These are phyloP conservation scores for Penicillium brevicompactum DNA, from an alignment of 2,329 filamentous ascomycete genomes.

Conservation along the genomic window DNA sequence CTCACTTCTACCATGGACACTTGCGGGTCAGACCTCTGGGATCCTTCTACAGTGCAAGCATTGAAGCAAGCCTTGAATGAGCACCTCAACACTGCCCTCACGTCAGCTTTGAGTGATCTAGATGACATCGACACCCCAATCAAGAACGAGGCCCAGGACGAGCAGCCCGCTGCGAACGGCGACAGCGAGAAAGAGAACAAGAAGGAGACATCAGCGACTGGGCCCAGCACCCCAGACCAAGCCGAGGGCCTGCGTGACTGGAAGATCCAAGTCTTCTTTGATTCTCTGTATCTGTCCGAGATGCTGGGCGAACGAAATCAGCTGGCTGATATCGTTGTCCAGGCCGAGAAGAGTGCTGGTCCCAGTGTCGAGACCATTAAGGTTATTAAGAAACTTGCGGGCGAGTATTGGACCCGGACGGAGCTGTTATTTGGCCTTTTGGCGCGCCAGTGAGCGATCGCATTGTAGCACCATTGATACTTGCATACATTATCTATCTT, in stretches of 20 bases:
- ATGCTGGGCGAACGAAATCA: conserved; percentile 35
- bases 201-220: neutral
- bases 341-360: conserved; percentile 50
- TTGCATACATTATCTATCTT: neutral
- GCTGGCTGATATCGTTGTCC: conserved; percentile 52
- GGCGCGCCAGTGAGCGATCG: conserved; percentile 30
- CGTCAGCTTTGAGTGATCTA: conserved; percentile 25
- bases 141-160: neutral
- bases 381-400: conserved; percentile 62
- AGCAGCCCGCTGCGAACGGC: neutral
- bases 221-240: neutral
- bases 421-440: conserved; percentile 80
- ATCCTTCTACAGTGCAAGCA: conserved; percentile 62
- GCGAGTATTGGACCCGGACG: conserved; percentile 82
- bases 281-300: conserved; percentile 35
- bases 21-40: conserved; percentile 80
- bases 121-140: conserved; percentile 5
- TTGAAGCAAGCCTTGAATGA: conserved; percentile 63
- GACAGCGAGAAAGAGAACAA: conserved; percentile 8
- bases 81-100: conserved; percentile 45
- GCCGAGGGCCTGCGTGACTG: conserved; percentile 30
- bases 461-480: neutral
- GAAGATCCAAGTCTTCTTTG: conserved; percentile 43
- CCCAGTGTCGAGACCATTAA: conserved; percentile 53
- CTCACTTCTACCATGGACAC: conserved; percentile 69